Evolutionary conservation across 495 filamentous ascomycete genomes (phyloP).

Genomic region (Hypoxylon subgilvum): DNA sequence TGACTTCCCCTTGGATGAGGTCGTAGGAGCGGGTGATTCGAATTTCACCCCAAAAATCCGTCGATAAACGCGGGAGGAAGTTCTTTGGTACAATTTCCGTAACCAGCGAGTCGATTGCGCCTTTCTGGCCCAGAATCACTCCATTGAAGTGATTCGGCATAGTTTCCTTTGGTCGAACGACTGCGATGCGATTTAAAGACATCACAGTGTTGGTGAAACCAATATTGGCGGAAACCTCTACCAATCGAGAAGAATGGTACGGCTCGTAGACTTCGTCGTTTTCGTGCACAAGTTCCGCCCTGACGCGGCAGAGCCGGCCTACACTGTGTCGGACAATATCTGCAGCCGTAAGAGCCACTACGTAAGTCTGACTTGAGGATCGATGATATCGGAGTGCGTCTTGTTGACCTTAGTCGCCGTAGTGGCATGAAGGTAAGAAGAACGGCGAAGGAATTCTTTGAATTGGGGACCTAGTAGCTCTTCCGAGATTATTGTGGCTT

Average conservation of each 20-base stretch:
- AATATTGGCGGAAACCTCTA: not conserved
- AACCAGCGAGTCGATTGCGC: no score
- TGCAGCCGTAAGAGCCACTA: conserved; percentile 61
- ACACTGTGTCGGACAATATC: conserved; percentile 55
- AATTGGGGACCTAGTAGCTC: not conserved
- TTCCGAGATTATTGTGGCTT: conserved; percentile 11
- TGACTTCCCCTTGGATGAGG: not conserved
- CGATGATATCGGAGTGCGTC: not conserved
- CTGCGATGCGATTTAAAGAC: not conserved
- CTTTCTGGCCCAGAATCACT: not conserved
- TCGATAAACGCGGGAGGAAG: not conserved
- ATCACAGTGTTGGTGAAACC: not conserved
- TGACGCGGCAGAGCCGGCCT: conserved; percentile 61
- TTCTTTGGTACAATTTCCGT: not conserved
- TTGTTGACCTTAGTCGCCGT: not conserved
- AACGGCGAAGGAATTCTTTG: conserved; percentile 27
- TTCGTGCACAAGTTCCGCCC: conserved; percentile 62
- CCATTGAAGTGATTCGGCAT: not conserved
- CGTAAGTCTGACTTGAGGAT: not conserved
- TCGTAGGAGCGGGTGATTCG: not conserved
- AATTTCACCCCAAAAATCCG: not conserved
- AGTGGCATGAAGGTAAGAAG: conserved; percentile 59
- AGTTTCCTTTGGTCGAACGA: not conserved
- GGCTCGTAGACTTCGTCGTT: no score
- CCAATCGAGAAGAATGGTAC: not conserved